A percentile compares a stretch with the other conserved stretches of the same genome.
These are phyloP conservation scores for Podospora tetraspora DNA, from an alignment of 495 filamentous ascomycete genomes.

Conservation along the genomic window DNA sequence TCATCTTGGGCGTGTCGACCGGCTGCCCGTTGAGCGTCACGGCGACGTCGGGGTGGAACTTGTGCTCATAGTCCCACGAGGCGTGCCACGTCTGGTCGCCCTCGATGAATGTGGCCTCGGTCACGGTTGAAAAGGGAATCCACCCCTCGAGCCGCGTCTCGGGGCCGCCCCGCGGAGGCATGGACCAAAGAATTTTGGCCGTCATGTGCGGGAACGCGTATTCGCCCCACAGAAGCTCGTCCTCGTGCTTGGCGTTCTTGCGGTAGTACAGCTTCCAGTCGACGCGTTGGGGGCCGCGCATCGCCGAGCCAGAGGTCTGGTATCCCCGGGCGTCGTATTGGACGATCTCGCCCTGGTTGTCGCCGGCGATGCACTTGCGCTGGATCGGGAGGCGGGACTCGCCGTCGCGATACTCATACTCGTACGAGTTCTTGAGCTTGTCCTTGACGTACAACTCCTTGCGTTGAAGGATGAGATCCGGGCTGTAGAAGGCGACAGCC, in stretches of 20 bases:
- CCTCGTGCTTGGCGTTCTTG: slow-evolving; percentile 50
- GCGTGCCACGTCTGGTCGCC: slow-evolving; percentile 50
- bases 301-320: slow-evolving; percentile 50
- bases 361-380: slow-evolving; percentile 45
- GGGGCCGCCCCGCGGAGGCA: slow-evolving; percentile 45
- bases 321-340: slow-evolving; percentile 53
- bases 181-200: slow-evolving; percentile 55
- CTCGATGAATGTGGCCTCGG: slow-evolving; percentile 54
- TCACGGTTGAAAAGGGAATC: slow-evolving; percentile 57
- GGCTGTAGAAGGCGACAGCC: slow-evolving; percentile 45
- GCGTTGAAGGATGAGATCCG: slow-evolving; percentile 43
- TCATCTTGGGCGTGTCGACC: slow-evolving; percentile 55
- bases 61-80: slow-evolving; percentile 57
- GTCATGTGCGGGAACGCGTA: slow-evolving; percentile 52
- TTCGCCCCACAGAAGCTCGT: slow-evolving; percentile 54
- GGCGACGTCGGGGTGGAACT: slow-evolving; percentile 55
- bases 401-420: slow-evolving; percentile 35
- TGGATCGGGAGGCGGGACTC: slow-evolving; percentile 41
- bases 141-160: slow-evolving; percentile 51
- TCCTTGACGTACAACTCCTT: slow-evolving; percentile 44
- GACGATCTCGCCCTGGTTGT: slow-evolving; percentile 43
- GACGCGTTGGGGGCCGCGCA: slow-evolving; percentile 51
- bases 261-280: slow-evolving; percentile 56
- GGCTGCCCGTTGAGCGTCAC: slow-evolving; percentile 53
- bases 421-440: background rate